Base-by-base conservation (phyloP, 2,329 filamentous ascomycete genomes). In the Penicillium sp. region DNA sequence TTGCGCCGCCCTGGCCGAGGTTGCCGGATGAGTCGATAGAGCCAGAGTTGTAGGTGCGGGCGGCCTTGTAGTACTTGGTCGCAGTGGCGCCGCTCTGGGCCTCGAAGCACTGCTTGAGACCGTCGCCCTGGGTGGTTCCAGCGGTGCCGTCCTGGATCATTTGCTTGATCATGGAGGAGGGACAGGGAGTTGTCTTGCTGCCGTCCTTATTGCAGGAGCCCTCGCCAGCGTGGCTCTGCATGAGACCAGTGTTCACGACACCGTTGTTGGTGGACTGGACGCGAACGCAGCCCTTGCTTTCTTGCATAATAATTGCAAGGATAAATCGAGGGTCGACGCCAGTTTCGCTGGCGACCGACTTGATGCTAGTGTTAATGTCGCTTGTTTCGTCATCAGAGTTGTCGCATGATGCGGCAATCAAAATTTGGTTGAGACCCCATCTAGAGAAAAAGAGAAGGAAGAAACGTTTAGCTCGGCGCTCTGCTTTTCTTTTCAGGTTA, bases 271-370 rank as follows among this genome's bases (percentile, higher is more conserved):
- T 78, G 21, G 76, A 77, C 2, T 61, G 67, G 23, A 71, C 76
- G 29, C 77, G 76, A 19, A 79, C 76, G 64, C 77, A 79, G 40
- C 78, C 78, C 56, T 72, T 72, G 60, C 72, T 76, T 62, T 80
- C 78, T 61, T 80, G 78, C 69, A 80, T 72, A 38, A 79, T 60
- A 56, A 79, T 68, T n/a, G 76, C 74, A 15, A 80, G 67, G 59
- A 80, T 76, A 59, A 78, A 76, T 47, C 77, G 75, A 39, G 68
- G 60, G 59, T 79, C 76, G 31, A 79, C 50, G 27, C 61, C 57
- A 33, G 60, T 64, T 11, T 57, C 65, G 16, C 64, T 60, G 4
- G 75, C 66, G 7, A 75, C 70, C 13, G 61, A 49, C 48, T 71
- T 57, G 54, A 79, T 78, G 47, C 67, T 66, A 31, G 65, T 58